phyloP scores from a whole-genome alignment of 177 flowering plant species.

The Vitis hybrid region DNA sequence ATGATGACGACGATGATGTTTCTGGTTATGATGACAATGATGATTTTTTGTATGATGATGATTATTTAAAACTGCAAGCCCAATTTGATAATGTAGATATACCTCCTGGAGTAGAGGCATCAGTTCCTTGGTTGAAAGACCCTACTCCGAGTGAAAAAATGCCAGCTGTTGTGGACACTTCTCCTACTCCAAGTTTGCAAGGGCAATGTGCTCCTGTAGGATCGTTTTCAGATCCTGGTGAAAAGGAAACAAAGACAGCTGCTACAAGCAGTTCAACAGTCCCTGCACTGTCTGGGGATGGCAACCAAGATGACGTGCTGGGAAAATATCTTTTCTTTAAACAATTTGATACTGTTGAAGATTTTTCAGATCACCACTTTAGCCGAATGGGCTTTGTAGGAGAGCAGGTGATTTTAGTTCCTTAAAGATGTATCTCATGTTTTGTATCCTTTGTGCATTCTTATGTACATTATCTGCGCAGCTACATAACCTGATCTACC shows the following conservation, averaged over 20 bases:
- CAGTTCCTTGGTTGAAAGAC: slow-evolving; percentile 41
- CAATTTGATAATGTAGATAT: slow-evolving; percentile 51
- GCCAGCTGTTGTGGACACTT: slow-evolving; percentile 10
- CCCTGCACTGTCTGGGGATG: slow-evolving; percentile 4
- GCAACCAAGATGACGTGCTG: slow-evolving; percentile 4
- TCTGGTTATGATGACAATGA: slow-evolving; percentile 26
- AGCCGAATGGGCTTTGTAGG: slow-evolving; percentile 4
- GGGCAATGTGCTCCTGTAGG: neutral
- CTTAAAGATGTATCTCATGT: neutral
- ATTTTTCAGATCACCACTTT: slow-evolving; percentile 40
- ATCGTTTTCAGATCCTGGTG: neutral
- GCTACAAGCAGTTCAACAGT: slow-evolving; percentile 13
- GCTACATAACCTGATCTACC: neutral
- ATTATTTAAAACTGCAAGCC: slow-evolving; percentile 35
- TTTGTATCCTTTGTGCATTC: neutral
- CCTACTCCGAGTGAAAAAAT: slow-evolving; percentile 15
- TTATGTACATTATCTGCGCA: neutral
- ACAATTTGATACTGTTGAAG: slow-evolving; percentile 37
- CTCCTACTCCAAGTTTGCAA: slow-evolving; percentile 14
- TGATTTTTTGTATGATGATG: slow-evolving; percentile 24
- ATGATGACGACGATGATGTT: slow-evolving; percentile 16
- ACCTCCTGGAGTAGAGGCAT: slow-evolving; percentile 55
- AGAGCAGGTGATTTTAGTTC: slow-evolving; percentile 18
- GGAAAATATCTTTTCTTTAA: slow-evolving; percentile 21
- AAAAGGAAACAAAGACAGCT: slow-evolving; percentile 3